Percentiles rank a stretch among this genome's conserved stretches.
Evolutionary conservation across 2,329 filamentous ascomycete species (phyloP).

Genomic region (Metarhizium sp.): DNA sequence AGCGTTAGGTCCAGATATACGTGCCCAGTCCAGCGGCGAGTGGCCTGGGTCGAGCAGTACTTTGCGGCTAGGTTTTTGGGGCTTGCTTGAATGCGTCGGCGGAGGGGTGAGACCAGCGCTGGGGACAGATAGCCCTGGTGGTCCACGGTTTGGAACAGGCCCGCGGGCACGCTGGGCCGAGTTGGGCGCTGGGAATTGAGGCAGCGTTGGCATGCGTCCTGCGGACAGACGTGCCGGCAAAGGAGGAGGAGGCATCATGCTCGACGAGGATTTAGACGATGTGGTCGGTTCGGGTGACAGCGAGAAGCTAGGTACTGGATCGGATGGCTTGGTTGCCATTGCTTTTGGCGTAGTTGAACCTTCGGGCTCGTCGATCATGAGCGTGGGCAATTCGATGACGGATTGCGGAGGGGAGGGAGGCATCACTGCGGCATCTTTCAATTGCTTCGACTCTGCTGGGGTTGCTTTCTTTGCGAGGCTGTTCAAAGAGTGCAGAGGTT

Average conservation of each 20-base stretch:
- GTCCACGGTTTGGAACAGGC: conserved; percentile 31
- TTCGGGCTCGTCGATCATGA: conserved; percentile 17
- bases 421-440: conserved; percentile 28
- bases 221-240: conserved; percentile 18
- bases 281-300: conserved; percentile 19
- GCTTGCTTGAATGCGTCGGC: conserved; percentile 41
- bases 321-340: conserved; percentile 12
- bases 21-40: conserved; percentile 93
- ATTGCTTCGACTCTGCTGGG: conserved; percentile 15
- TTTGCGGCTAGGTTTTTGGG: conserved; percentile 52
- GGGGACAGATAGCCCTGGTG: conserved; percentile 15
- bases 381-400: conserved; percentile 16
- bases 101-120: conserved; percentile 44
- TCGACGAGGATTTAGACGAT: conserved; percentile 7
- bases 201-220: conserved; percentile 23
- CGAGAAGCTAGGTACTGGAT: conserved; percentile 35
- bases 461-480: not conserved
- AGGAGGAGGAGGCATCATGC: conserved; percentile 22
- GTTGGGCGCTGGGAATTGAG: conserved; percentile 40
- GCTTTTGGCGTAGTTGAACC: conserved; percentile 46
- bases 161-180: conserved; percentile 40
- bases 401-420: conserved; percentile 26
- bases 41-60: conserved; percentile 82
- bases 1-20: conserved; percentile 53
- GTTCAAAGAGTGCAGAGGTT: not conserved